These are phyloP conservation scores for Helicostylum pulchrum DNA, from an alignment of 192 early-diverging fungal genomes.

Conservation along the genomic window DNA sequence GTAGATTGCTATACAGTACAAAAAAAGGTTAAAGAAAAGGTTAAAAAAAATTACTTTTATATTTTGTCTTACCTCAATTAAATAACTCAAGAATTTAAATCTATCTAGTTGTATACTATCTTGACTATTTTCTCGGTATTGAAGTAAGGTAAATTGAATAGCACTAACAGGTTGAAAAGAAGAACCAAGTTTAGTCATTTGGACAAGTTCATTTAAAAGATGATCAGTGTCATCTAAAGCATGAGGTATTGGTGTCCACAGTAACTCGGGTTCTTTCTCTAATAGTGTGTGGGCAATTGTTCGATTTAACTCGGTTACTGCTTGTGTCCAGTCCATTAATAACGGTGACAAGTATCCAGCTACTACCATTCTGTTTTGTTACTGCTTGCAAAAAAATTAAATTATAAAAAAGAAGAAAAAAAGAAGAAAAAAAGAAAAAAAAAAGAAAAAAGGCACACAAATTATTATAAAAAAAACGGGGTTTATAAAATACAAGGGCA, in stretches of 20 bases:
- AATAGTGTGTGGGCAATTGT: neutral
- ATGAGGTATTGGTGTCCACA: conserved; percentile 16
- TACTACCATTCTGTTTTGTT: neutral
- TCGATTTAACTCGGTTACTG: conserved; percentile 1
- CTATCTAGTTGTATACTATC: neutral
- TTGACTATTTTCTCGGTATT: conserved; percentile 4
- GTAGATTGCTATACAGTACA: conserved; percentile 12
- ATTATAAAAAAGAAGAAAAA: neutral
- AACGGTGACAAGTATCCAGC: conserved; percentile 2
- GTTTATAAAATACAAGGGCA: too few species aligned
- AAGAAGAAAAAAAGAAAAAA: neutral
- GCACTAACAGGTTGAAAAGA: conserved; percentile 17
- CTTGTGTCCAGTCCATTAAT: conserved; percentile 13
- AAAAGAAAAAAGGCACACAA: neutral
- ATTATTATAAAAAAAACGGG: too few species aligned
- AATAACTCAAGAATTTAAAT: conserved; percentile 10
- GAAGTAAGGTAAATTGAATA: conserved; percentile 14
- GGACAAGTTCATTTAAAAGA: neutral
- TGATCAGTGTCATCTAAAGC: conserved; percentile 11
- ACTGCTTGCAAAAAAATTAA: too few species aligned
- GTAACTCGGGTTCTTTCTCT: conserved; percentile 11
- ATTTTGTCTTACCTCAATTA: conserved; percentile 19
- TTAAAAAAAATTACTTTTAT: neutral
- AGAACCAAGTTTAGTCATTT: conserved; percentile 1
- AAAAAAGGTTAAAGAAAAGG: neutral